Percentiles rank a stretch among this genome's conserved stretches.
These are phyloP conservation scores for Rhypophila decipiens DNA, from an alignment of 495 filamentous ascomycete genomes.

Conservation along the genomic window DNA sequence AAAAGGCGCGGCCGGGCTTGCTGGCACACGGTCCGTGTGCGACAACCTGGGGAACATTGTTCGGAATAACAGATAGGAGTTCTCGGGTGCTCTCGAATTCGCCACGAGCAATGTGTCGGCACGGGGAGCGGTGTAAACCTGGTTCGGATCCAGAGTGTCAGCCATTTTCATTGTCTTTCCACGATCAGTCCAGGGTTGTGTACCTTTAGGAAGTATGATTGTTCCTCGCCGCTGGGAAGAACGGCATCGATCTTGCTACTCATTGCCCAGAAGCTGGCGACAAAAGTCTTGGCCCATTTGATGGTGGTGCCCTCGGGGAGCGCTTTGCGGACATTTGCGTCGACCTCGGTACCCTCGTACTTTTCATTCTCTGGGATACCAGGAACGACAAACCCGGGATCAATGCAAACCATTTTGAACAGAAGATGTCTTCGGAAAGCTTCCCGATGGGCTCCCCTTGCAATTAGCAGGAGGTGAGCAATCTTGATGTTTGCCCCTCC, in stretches of 20 bases:
- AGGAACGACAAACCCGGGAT: neutral
- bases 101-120: neutral
- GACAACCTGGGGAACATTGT: neutral
- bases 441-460: no score
- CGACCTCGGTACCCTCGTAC: neutral
- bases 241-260: neutral
- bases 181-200: neutral
- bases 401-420: neutral
- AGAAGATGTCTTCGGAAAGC: no score
- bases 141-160: neutral
- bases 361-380: neutral
- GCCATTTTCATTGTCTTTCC: no score
- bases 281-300: neutral
- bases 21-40: neutral
- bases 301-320: neutral
- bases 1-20: conserved; percentile 1
- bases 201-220: neutral
- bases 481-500: no score
- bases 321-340: neutral
- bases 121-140: neutral
- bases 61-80: neutral
- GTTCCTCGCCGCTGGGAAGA: neutral
- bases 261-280: neutral
- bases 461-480: no score
- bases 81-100: neutral